Percentiles rank a stretch among this genome's conserved stretches.
phyloP scores from a whole-genome alignment of 2,329 filamentous ascomycete species.

The Fusarium ramigenum region DNA sequence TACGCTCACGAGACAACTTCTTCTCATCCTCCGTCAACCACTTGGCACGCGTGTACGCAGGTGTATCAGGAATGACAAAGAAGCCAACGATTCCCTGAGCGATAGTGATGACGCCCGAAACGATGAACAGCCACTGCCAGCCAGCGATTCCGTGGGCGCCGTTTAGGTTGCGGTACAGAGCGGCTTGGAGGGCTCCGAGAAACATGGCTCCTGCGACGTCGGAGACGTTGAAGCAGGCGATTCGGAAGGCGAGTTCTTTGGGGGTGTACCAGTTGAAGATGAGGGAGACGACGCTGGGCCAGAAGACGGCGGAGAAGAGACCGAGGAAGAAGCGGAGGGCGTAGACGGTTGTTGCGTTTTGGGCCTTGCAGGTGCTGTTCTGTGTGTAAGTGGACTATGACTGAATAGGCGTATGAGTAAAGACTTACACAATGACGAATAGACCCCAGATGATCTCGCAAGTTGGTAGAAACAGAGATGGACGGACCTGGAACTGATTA shows the following conservation, averaged over 20 bases:
- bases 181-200: conserved; percentile 55
- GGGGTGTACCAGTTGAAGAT: conserved; percentile 58
- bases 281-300: conserved; percentile 50
- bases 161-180: conserved; percentile 53
- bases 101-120: conserved; percentile 55
- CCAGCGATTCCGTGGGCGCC: conserved; percentile 52
- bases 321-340: conserved; percentile 57
- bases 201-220: conserved; percentile 57
- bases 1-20: conserved; percentile 39
- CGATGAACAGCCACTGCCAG: conserved; percentile 59
- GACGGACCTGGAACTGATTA: conserved; percentile 42
- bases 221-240: conserved; percentile 56
- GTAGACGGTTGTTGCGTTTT: conserved; percentile 50
- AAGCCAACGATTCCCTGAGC: conserved; percentile 52
- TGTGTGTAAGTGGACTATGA: not conserved
- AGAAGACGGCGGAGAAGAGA: conserved; percentile 50
- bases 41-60: conserved; percentile 43
- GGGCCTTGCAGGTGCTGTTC: conserved; percentile 44
- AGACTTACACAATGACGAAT: conserved; percentile 39
- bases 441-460: conserved; percentile 50
- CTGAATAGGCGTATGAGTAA: too few species aligned
- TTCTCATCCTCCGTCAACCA: conserved; percentile 45
- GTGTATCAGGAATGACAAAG: conserved; percentile 50
- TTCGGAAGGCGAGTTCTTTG: conserved; percentile 51
- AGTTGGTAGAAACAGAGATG: conserved; percentile 52